Evolutionary conservation across 441 rosid genomes (phyloP), one percentile per base, ranked within the genome.

Genomic region (Aquilaria agallochum): DNA sequence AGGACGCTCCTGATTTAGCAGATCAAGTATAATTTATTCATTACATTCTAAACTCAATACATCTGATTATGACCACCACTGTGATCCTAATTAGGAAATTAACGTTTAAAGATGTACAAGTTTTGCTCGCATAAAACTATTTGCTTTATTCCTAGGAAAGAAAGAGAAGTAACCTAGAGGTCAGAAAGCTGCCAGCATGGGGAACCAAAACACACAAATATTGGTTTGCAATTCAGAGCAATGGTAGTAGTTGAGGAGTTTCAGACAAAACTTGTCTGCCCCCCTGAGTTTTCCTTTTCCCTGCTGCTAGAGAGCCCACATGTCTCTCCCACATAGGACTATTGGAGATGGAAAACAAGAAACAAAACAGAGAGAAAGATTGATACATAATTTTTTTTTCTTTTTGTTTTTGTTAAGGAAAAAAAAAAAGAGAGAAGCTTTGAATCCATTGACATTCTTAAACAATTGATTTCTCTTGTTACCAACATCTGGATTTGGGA

Each of bases 291-390:
- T 55, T 59, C 36, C 32, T 44, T 60, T 20, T 50, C 53, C 56
- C 64, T 68, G 75, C 66, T 66, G 65, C 81, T 67, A 36, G 70
- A 80, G 87, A 78, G 84, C 89, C 89, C 85, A 78, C 83, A 80
- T 78, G 84, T 81, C 64, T 68, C 80, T 79, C 58, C 49, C 42
- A 36, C 42, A 36, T 60, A 2, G 52, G 49, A 54, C 40, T 31
- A 13, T 30, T 57, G 0, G 31, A 59, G 33, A 64, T 51, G 53
- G 33, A 64, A 32, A 36, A 56, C 31, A 53, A 66, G 20, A 27
- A 13, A 14, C 27, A 12, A 32, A 0, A 51, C 20, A 7, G n/a
- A 56, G 52, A 11, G 1, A 51, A 31, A 7, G n/a, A 56, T 47
- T 8, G 13, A 58, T 55, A 59, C 31, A 27, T 48, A 62, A 58